Conservation (phyloP, 1,284 basidiomycete species). For the Apiotrichum sp. region DNA sequence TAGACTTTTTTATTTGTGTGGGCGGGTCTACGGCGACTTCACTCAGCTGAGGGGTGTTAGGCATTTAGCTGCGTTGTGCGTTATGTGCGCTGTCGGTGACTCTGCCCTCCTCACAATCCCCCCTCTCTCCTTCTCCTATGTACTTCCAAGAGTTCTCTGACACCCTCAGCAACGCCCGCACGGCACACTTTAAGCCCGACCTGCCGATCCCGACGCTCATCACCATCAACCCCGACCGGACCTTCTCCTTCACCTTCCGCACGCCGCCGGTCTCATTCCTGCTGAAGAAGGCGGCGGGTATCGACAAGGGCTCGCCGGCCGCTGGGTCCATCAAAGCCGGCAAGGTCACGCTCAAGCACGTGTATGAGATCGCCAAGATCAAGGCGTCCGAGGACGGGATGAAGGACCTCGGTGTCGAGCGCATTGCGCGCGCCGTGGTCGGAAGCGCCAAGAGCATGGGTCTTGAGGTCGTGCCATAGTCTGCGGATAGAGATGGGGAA, state of each 20-base stretch:
- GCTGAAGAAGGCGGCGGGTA: conserved; percentile 82
- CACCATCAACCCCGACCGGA: conserved; percentile 87
- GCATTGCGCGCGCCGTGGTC: conserved; percentile 77
- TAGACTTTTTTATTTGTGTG: no score
- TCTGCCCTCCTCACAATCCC: no score
- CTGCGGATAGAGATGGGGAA: neutral
- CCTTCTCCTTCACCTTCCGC: conserved; percentile 88
- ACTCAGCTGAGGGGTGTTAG: no score
- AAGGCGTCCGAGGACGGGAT: conserved; percentile 85
- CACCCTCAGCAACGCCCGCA: conserved; percentile 65
- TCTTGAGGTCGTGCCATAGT: conserved; percentile 72
- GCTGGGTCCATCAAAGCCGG: conserved; percentile 53
- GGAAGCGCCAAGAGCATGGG: conserved; percentile 81
- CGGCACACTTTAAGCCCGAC: conserved; percentile 78
- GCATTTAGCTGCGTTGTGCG: no score
- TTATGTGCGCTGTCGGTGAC: no score
- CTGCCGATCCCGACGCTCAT: conserved; percentile 86
- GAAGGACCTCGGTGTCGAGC: conserved; percentile 73
- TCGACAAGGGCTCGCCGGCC: conserved; percentile 74
- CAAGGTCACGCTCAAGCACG: conserved; percentile 88
- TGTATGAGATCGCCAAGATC: conserved; percentile 98
- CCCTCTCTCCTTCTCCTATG: neutral
- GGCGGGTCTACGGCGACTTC: no score
- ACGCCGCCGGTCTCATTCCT: conserved; percentile 89
- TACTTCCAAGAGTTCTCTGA: neutral